Evolutionary conservation across 164 flowering plant species (phyloP), one percentile per base, ranked within the genome.

Genomic region (Vitis riparia): DNA sequence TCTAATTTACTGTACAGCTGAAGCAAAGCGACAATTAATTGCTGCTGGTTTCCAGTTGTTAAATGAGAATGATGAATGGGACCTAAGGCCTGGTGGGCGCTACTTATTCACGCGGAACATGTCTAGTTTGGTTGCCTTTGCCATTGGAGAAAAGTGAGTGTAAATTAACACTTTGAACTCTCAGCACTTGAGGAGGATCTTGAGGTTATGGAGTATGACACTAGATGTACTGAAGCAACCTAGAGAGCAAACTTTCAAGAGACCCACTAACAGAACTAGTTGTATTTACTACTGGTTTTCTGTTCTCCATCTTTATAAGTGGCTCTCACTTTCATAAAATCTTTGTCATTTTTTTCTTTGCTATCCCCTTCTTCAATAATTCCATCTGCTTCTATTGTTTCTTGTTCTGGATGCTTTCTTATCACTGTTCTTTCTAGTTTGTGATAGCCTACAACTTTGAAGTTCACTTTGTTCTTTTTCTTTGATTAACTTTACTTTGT

Each of bases 101-200:
- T 94, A 94, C 74, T 86, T 92, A 73, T 92, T 91, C 67, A 94
- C 99, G 5, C 76, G 99, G 69, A 94, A 94, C 65, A 92, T 91
- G 97, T 94, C 99, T 57, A 88, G 84, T 71, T 80, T 92, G 84
- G 87, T 94, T 76, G 97, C 99, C 16, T 94, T 94, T 84, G 88
- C 97, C 50, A 72, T 94, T 68, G 97, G 97, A 48, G 88, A 88
- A 80, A 92, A 89, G 99, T 94, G 75, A 82, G 92, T 82, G 2
- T 8, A 13, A 47, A 16, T 11, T 59, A 17, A 27, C 15, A 11
- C 0, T 8, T 11, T 51, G 19, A 29, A 44, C 30, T 66, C 19
- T 44, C 17, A 27, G 47, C 48, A 47, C 5, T n/a, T 44, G 29
- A 44, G 48, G 47, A 15, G 51, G 51, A 62, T 10, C 1, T 62